Conservation (phyloP, 2,329 filamentous ascomycete species). For the Eurotiales sp. region DNA sequence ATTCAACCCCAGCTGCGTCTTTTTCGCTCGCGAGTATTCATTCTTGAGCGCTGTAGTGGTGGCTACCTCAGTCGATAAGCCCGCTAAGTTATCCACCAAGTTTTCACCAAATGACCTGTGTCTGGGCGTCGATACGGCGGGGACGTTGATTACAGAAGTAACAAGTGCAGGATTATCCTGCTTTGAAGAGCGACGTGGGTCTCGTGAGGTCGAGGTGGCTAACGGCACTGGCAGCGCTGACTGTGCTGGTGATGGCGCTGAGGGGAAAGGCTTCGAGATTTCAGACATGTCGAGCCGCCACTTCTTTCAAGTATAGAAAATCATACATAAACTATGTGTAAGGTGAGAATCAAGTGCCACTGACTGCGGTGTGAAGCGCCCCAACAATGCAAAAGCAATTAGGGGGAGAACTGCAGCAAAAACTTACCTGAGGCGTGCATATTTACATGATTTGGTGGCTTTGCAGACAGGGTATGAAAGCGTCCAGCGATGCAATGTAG, state of each 20-base stretch:
- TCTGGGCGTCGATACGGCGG: neutral
- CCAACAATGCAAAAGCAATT: too few relatives aligned
- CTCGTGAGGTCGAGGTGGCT: neutral
- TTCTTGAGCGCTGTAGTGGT: conserved; percentile 1
- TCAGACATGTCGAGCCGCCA: conserved; percentile 4
- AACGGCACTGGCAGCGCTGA: too few relatives aligned
- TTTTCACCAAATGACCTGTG: conserved; percentile 10
- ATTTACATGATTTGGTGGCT: too few relatives aligned
- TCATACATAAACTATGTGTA: neutral
- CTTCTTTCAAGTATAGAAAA: neutral
- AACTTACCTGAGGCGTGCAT: too few relatives aligned
- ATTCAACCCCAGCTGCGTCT: conserved; percentile 2
- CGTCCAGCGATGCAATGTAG: too few relatives aligned
- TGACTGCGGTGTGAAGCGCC: too few relatives aligned
- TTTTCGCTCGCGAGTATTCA: conserved; percentile 12
- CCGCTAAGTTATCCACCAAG: conserved; percentile 5
- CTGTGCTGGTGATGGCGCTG: neutral
- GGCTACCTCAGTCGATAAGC: conserved; percentile 4
- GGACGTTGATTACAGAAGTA: neutral
- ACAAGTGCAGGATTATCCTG: neutral
- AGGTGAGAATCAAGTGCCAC: too few relatives aligned
- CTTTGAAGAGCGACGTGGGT: conserved; percentile 6
- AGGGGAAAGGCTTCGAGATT: conserved; percentile 2
- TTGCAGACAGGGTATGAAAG: too few relatives aligned
- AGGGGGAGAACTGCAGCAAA: too few relatives aligned